Conservation (phyloP, 2,329 filamentous ascomycete genomes). For the Botryotinia calthae region DNA sequence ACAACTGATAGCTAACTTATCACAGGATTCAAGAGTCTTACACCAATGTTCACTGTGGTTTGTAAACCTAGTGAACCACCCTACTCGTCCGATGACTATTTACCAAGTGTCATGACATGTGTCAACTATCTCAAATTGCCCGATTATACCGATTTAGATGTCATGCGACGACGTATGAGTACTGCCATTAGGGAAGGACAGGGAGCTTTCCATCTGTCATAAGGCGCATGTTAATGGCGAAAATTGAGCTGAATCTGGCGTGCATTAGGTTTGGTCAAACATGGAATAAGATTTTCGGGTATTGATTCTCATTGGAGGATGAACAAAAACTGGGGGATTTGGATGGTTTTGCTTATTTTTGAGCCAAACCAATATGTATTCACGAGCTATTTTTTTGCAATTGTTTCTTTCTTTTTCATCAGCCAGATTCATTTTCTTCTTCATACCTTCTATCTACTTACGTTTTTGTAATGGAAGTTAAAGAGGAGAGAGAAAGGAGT, state of each 20-base stretch:
- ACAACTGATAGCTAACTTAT: conserved; percentile 38
- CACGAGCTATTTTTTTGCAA: conserved; percentile 20
- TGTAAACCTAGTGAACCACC: conserved; percentile 98
- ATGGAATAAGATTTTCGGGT: conserved; percentile 21
- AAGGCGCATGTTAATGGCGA: conserved; percentile 33
- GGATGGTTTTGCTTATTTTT: conserved; percentile 26
- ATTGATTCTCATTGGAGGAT: conserved; percentile 25
- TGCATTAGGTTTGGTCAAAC: conserved; percentile 18
- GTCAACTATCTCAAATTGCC: conserved; percentile 98
- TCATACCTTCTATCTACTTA: conserved; percentile 12
- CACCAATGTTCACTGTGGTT: conserved; percentile 97
- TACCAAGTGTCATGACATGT: conserved; percentile 99
- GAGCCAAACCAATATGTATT: conserved; percentile 28
- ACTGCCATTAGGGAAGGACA: conserved; percentile 93
- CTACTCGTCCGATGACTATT: conserved; percentile 90
- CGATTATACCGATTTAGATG: conserved; percentile 78
- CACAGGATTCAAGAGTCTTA: conserved; percentile 90
- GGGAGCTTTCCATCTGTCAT: conserved; percentile 95
- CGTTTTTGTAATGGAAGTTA: conserved; percentile 24
- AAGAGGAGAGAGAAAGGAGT: conserved; percentile 23
- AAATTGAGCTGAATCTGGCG: conserved; percentile 21
- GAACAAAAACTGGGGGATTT: conserved; percentile 18
- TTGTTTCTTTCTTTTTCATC: conserved; percentile 20
- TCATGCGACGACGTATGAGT: conserved; percentile 74
- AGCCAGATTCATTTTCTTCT: neutral